Base-by-base conservation (phyloP, 148 eudicot species). In the Beta vulgaris region DNA sequence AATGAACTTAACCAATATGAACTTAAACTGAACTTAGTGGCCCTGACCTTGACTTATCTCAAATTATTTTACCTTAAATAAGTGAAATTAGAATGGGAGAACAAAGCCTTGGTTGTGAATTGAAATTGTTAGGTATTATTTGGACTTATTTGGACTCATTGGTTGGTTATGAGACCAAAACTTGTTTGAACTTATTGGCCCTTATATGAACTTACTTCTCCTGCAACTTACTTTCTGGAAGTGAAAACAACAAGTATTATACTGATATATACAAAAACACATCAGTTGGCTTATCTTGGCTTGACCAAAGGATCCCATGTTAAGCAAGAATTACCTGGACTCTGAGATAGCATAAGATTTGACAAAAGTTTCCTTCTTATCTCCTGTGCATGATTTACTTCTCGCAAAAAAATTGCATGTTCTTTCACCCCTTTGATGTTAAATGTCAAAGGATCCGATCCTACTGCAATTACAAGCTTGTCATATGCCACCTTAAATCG, bases 371-470 rank as follows among this genome's bases (percentile, higher is more conserved):
- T 91, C 83, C 83, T 87, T 76, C 98, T 84, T 68, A 93, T 93
- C 79, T 89, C 98, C 72, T 93, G 98, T 36, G 98, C 98, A 73
- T 93, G 93, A 80, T 78, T 70, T 21, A 93, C 98, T 84, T 93
- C 98, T 15, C 98, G 91, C 18, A 93, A 94, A 62, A 93, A 93
- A 58, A 82, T 79, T 25, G 98, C 97, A 71, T 93, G 87, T 76
- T 93, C 98, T 62, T 86, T 80, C 39, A 93, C 98, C 28, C 98
- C 98, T 71, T 91, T 89, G 63, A 93, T 88, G 31, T 92, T 92
- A 72, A 93, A 93, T 37, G 98, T 93, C 76, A 87, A 71, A 36
- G 98, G 96, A 34, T 93, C 98, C 55, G 98, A 83, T 83, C 98
- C 98, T 31, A 87, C 80, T 74, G 91, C 98, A 53, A 93, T 87